Conservation (phyloP, 1,139 yeast species). For the Arxiozyma slooffiae region DNA sequence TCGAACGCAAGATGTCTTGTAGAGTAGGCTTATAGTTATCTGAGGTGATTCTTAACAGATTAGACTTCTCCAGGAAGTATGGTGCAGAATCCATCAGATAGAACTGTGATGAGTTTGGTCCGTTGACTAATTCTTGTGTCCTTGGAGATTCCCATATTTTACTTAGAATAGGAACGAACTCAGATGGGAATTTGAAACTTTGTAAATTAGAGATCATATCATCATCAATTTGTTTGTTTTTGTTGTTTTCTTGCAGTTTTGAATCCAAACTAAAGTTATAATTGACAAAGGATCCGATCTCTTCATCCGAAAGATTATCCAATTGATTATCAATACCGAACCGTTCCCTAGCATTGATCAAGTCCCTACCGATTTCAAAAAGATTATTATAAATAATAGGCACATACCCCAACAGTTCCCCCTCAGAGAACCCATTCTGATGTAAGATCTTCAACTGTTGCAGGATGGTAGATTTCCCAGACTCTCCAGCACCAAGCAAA, state of each 20-base stretch:
- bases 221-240: background rate
- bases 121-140: constrained; percentile 47
- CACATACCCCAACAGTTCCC: constrained; percentile 55
- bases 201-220: constrained; percentile 2
- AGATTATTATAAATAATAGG: constrained; percentile 64
- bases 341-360: constrained; percentile 37
- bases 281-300: constrained; percentile 40
- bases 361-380: constrained; percentile 52
- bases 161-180: constrained; percentile 39
- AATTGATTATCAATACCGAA: constrained; percentile 16
- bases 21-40: constrained; percentile 57
- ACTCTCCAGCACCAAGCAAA: constrained; percentile 68
- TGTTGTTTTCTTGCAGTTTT: background rate
- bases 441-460: constrained; percentile 69
- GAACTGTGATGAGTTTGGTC: constrained; percentile 56
- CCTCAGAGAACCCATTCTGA: constrained; percentile 56
- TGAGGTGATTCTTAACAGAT: constrained; percentile 52
- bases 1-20: constrained; percentile 71
- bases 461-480: constrained; percentile 68
- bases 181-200: constrained; percentile 18
- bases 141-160: constrained; percentile 51
- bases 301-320: constrained; percentile 30
- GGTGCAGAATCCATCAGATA: constrained; percentile 81
- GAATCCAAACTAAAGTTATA: constrained; percentile 31
- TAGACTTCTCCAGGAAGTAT: constrained; percentile 52